phyloP scores from a whole-genome alignment of 345 rosid species.

The Brassica incana region DNA sequence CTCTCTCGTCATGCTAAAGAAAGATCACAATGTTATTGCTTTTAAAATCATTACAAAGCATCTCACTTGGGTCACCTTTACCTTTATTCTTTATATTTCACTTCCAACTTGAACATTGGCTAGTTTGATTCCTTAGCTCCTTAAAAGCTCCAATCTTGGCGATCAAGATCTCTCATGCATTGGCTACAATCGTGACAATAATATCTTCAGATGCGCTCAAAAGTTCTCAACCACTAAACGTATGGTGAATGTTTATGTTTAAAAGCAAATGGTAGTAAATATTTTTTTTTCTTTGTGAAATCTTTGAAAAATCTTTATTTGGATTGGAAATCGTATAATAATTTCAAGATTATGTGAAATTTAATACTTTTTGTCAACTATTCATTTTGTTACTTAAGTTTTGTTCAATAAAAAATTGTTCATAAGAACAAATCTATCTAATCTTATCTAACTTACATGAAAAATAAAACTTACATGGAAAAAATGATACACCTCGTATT shows the following conservation, averaged over 20 bases:
- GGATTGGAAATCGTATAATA: not conserved
- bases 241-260: not conserved
- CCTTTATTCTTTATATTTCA: slow-evolving; percentile 30
- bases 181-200: slow-evolving; percentile 11
- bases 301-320: not conserved
- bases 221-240: not conserved
- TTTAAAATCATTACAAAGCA: slow-evolving; percentile 64
- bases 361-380: no score
- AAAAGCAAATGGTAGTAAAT: not conserved
- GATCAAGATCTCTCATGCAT: slow-evolving; percentile 25
- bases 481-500: no score
- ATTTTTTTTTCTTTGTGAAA: not conserved
- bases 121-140: slow-evolving; percentile 13
- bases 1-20: slow-evolving; percentile 39
- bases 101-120: slow-evolving; percentile 16
- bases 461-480: no score
- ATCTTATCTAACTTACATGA: no score
- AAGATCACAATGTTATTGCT: slow-evolving; percentile 44
- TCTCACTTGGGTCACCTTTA: slow-evolving; percentile 47
- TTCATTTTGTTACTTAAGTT: no score
- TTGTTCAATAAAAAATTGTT: no score
- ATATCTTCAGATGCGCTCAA: not conserved
- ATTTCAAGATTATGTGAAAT: not conserved
- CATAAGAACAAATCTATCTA: no score
- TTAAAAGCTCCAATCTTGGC: slow-evolving; percentile 26